Percentiles rank a stretch among this genome's conserved stretches.
Evolutionary conservation across 2,329 filamentous ascomycete genomes (phyloP).

Genomic region (Pseudopithomyces chartarum): DNA sequence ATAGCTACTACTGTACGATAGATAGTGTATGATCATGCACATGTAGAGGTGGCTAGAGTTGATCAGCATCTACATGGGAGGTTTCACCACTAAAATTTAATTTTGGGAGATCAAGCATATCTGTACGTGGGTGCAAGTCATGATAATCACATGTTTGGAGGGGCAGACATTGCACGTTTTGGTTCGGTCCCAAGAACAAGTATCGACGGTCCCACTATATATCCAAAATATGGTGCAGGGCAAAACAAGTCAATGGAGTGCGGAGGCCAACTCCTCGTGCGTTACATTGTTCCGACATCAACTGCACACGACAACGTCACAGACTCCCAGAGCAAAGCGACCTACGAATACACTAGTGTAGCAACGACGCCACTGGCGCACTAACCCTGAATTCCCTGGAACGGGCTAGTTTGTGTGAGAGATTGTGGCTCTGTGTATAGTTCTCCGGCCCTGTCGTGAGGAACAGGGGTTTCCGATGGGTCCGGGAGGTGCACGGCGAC

Average conservation of each 20-base stretch:
- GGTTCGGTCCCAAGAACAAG: not conserved
- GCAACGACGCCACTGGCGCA: conserved; percentile 17
- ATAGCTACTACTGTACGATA: not conserved
- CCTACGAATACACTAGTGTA: too few relatives aligned
- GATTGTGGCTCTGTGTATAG: not conserved
- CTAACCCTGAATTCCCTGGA: conserved; percentile 3
- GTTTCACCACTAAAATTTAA: too few relatives aligned
- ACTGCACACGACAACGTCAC: conserved; percentile 21
- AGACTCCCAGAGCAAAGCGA: conserved; percentile 9
- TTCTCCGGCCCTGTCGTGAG: not conserved
- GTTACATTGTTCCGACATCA: not conserved
- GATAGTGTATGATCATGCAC: not conserved
- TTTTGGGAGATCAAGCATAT: too few relatives aligned
- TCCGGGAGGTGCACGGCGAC: not conserved
- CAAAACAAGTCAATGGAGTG: not conserved
- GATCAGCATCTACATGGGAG: too few relatives aligned
- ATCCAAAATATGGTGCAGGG: not conserved
- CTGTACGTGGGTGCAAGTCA: too few relatives aligned
- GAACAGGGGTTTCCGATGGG: not conserved
- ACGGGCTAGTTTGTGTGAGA: not conserved
- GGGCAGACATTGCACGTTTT: not conserved
- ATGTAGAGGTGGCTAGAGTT: not conserved
- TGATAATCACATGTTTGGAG: not conserved
- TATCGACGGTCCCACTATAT: too few relatives aligned
- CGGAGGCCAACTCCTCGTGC: not conserved